Evolutionary conservation across 2,329 filamentous ascomycete species (phyloP).

Genomic region (Colletotrichum australisinense): DNA sequence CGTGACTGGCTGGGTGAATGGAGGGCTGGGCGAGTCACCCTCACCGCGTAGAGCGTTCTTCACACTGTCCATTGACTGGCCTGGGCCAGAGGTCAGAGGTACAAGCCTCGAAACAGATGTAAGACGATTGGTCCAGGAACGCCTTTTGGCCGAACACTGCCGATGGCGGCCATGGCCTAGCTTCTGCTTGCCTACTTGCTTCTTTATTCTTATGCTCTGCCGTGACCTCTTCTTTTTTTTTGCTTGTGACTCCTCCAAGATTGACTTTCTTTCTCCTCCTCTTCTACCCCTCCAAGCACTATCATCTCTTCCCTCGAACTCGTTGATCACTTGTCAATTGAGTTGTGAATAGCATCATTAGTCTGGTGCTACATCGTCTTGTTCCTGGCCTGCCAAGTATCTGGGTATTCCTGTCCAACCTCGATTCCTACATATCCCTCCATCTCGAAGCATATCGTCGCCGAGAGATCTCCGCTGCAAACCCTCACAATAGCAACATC

Average conservation of each 20-base stretch:
- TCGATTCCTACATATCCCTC: not conserved
- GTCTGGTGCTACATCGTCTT: conserved; percentile 1
- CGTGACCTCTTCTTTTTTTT: conserved; percentile 17
- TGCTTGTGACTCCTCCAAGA: conserved; percentile 37
- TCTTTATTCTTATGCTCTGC: conserved; percentile 14
- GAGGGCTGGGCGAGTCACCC: conserved; percentile 1
- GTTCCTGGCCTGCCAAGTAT: not conserved
- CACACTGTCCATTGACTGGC: conserved; percentile 32
- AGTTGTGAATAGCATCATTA: conserved; percentile 35
- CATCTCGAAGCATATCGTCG: not conserved
- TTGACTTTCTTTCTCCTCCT: conserved; percentile 35
- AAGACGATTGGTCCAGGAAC: conserved; percentile 35
- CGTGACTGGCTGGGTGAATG: not conserved
- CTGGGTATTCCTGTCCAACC: not conserved
- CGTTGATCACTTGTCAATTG: not conserved
- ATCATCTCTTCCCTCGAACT: conserved; percentile 21
- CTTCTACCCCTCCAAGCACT: conserved; percentile 21
- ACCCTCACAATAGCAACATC: not conserved
- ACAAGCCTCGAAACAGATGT: conserved; percentile 34
- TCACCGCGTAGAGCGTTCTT: not conserved
- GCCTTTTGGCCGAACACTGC: conserved; percentile 37
- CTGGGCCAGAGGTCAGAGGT: conserved; percentile 32
- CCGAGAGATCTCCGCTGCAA: not conserved
- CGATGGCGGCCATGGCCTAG: conserved; percentile 28
- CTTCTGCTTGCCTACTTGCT: conserved; percentile 28